These are phyloP conservation scores for Calonectria pteridis DNA, from an alignment of 2,329 filamentous ascomycete species.

Conservation along the genomic window DNA sequence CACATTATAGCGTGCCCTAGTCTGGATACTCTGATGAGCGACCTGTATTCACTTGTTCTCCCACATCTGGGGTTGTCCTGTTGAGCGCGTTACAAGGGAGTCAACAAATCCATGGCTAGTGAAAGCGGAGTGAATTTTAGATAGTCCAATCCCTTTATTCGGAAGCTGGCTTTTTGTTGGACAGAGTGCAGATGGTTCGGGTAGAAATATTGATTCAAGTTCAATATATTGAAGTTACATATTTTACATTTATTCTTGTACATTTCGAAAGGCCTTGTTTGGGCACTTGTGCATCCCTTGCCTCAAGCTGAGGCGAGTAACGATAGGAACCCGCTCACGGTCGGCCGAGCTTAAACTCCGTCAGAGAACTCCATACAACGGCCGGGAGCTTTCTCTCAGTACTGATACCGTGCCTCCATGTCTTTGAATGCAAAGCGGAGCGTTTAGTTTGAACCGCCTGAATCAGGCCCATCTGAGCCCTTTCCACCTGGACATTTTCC, in stretches of 20 bases:
- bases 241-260: neutral
- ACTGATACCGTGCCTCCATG: neutral
- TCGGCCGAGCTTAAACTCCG: conserved; percentile 6
- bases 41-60: neutral
- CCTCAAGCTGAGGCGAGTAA: neutral
- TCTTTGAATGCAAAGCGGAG: too few relatives aligned
- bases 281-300: neutral
- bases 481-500: too few relatives aligned
- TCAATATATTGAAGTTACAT: neutral
- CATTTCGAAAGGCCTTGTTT: neutral
- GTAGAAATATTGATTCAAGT: neutral
- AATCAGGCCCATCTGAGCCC: neutral
- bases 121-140: neutral
- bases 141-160: neutral
- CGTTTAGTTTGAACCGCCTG: neutral
- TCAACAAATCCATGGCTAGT: neutral
- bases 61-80: neutral
- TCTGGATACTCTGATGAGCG: neutral
- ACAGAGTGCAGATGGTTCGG: neutral
- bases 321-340: conserved; percentile 6
- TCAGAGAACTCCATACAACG: conserved; percentile 12
- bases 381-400: conserved; percentile 6
- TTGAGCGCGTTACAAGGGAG: neutral
- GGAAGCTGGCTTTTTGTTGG: neutral
- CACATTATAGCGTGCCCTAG: conserved; percentile 46